phyloP scores from a whole-genome alignment of 352 stramenopile genomes.

The Phytophthora citricola region DNA sequence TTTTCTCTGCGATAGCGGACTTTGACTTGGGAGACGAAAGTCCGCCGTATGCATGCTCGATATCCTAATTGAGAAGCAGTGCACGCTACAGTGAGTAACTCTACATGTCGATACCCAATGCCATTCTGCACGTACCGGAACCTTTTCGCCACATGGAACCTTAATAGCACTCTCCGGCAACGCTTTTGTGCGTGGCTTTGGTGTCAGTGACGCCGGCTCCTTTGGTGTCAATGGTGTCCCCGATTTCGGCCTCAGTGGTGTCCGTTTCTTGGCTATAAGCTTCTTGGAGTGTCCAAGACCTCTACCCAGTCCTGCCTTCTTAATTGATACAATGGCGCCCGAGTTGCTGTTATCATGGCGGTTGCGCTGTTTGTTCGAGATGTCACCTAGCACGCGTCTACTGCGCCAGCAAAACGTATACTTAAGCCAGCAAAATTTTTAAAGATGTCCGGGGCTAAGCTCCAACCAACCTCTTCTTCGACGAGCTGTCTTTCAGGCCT shows the following conservation, averaged over 20 bases:
- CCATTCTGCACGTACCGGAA: conserved; percentile 40
- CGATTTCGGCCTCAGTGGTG: conserved; percentile 20
- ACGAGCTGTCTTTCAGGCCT: conserved; percentile 38
- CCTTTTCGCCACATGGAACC: conserved; percentile 30
- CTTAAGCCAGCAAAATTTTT: background rate
- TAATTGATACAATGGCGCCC: conserved; percentile 9
- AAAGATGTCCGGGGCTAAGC: background rate
- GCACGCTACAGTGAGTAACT: conserved; percentile 4
- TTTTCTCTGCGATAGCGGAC: conserved; percentile 43
- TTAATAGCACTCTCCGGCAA: conserved; percentile 20
- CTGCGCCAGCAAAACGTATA: conserved; percentile 3
- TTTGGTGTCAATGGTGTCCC: conserved; percentile 2
- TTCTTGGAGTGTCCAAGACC: conserved; percentile 35
- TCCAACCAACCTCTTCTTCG: conserved; percentile 53
- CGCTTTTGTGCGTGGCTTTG: conserved; percentile 11
- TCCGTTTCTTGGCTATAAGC: conserved; percentile 27
- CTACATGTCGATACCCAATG: background rate
- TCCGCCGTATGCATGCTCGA: conserved; percentile 78
- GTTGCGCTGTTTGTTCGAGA: conserved; percentile 78
- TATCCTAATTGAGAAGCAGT: conserved; percentile 45
- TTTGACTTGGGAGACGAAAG: conserved; percentile 45
- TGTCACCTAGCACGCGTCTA: conserved; percentile 76
- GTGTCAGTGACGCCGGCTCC: conserved; percentile 10
- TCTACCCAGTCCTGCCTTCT: conserved; percentile 37
- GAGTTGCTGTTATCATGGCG: conserved; percentile 21